Evolutionary conservation across 2,329 filamentous ascomycete genomes (phyloP).

Genomic region (Neofusicoccum ribis): DNA sequence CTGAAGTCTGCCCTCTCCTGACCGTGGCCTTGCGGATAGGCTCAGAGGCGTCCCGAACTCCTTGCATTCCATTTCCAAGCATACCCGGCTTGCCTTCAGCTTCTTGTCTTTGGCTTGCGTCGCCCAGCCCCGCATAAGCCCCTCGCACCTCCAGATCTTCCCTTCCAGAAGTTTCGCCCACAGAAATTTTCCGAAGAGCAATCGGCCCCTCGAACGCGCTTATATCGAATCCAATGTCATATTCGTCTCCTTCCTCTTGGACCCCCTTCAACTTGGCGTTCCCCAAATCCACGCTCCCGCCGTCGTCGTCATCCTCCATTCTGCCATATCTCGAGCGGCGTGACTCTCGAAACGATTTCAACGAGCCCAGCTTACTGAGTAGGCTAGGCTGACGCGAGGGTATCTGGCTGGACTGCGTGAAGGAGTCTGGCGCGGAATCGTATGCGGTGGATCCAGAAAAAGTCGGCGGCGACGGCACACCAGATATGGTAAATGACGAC

Average conservation of each 20-base stretch:
- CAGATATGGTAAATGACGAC: neutral
- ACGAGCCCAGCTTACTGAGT: conserved; percentile 33
- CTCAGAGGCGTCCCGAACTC: conserved; percentile 35
- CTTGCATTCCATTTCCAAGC: conserved; percentile 32
- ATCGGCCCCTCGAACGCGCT: conserved; percentile 32
- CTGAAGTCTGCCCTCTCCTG: neutral
- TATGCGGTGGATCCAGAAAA: conserved; percentile 36
- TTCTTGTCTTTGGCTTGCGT: conserved; percentile 20
- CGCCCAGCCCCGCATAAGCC: conserved; percentile 22
- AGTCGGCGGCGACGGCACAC: conserved; percentile 25
- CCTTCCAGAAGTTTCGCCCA: neutral
- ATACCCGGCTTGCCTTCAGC: conserved; percentile 20
- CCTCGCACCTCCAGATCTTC: conserved; percentile 21
- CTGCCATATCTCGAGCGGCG: conserved; percentile 30
- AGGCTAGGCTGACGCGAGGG: conserved; percentile 32
- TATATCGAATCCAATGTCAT: conserved; percentile 31
- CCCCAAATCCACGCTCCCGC: neutral
- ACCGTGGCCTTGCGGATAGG: conserved; percentile 23
- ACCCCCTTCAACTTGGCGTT: conserved; percentile 26
- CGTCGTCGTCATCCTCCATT: conserved; percentile 35
- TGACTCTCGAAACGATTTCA: conserved; percentile 24
- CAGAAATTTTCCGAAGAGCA: conserved; percentile 28
- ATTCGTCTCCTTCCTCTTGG: conserved; percentile 30
- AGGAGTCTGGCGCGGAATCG: conserved; percentile 26
- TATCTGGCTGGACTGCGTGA: conserved; percentile 25